phyloP scores from a whole-genome alignment of 192 early-diverging fungal species.

The Mortierella claussenii region DNA sequence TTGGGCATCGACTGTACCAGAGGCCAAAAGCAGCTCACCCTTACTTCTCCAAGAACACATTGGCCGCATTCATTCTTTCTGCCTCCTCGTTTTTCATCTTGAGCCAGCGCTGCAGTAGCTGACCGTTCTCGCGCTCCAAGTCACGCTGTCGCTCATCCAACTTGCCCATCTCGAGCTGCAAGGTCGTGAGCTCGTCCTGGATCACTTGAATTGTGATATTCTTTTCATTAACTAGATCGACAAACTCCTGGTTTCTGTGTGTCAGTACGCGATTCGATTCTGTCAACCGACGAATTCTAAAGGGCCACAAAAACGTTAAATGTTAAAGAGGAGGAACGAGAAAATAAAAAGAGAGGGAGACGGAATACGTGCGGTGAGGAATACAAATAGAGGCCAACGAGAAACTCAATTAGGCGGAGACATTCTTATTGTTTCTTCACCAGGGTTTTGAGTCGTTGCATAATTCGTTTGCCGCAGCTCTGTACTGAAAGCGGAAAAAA shows the following conservation, averaged over 20 bases:
- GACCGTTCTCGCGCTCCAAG: slow-evolving; percentile 85
- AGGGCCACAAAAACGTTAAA: too few relatives aligned
- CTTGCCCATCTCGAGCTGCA: slow-evolving; percentile 91
- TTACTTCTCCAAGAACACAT: slow-evolving; percentile 86
- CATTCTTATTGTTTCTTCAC: too few relatives aligned
- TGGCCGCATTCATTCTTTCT: slow-evolving; percentile 93
- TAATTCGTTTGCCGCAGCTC: slow-evolving; percentile 4
- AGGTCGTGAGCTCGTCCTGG: slow-evolving; percentile 90
- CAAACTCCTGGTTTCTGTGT: slow-evolving; percentile 50
- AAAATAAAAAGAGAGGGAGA: too few relatives aligned
- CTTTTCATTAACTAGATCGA: slow-evolving; percentile 79
- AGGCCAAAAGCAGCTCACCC: slow-evolving; percentile 33
- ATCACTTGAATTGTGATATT: slow-evolving; percentile 91
- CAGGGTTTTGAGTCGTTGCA: too few relatives aligned
- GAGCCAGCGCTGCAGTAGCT: slow-evolving; percentile 91
- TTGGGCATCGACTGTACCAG: too few relatives aligned
- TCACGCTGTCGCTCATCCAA: slow-evolving; percentile 71
- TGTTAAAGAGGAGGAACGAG: background rate
- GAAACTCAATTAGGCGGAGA: too few relatives aligned
- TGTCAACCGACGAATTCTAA: slow-evolving; percentile 52
- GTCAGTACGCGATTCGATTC: slow-evolving; percentile 39
- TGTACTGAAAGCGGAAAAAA: slow-evolving; percentile 10
- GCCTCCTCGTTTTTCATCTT: slow-evolving; percentile 92
- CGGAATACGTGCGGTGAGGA: too few relatives aligned
- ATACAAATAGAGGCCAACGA: too few relatives aligned